These are phyloP conservation scores for Populus hybrid DNA, from an alignment of 441 rosid species.

Conservation along the genomic window DNA sequence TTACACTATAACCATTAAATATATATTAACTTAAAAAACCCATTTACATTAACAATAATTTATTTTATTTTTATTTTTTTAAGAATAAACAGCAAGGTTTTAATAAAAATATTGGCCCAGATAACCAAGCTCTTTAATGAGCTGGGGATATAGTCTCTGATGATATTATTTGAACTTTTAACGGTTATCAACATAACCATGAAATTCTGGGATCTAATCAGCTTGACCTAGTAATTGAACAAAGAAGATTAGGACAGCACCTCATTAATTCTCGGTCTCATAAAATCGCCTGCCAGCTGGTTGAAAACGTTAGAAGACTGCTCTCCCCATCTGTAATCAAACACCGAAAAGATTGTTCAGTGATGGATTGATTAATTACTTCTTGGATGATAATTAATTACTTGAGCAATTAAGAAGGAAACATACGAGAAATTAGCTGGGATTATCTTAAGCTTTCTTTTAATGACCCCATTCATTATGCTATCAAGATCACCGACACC, in stretches of 20 bases:
- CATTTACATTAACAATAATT: no score
- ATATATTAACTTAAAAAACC: no score
- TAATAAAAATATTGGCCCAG: no score
- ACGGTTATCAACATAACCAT: no score
- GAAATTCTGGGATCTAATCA: no score
- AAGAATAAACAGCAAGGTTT: no score
- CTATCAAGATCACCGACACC: slow-evolving; percentile 36
- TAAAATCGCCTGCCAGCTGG: slow-evolving; percentile 56
- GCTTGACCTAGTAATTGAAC: no score
- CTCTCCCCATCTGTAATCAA: slow-evolving; percentile 67
- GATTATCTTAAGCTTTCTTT: slow-evolving; percentile 67
- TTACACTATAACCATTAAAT: no score
- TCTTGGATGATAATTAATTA: neutral
- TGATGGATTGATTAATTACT: neutral
- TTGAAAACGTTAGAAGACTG: slow-evolving; percentile 50
- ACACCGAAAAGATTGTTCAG: neutral
- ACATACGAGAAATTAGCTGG: slow-evolving; percentile 58
- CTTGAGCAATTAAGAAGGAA: neutral
- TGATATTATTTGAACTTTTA: no score
- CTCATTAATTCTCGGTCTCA: slow-evolving; percentile 72
- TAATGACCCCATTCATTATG: slow-evolving; percentile 71
- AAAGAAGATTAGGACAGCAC: slow-evolving; percentile 20
- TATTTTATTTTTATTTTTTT: no score
- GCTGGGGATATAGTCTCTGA: no score
- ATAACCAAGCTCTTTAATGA: no score